Evolutionary conservation across 768 basidiomycete species (phyloP).

Genomic region (Suillus americanus): DNA sequence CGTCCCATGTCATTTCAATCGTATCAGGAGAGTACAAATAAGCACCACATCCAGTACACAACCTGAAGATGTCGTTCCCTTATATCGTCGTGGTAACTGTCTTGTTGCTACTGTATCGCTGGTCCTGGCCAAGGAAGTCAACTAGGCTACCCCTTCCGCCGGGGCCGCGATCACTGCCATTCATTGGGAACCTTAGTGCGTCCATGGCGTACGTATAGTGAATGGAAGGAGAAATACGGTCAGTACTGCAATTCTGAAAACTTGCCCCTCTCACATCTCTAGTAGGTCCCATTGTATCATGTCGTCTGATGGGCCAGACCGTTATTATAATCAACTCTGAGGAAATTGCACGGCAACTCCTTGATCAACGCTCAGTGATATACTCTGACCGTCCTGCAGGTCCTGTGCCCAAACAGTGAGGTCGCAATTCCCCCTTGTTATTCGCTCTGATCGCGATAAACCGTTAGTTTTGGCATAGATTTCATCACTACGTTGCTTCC

Average conservation of each 20-base stretch:
- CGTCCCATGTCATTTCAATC: too few relatives aligned
- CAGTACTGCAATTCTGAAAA: neutral
- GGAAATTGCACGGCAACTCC: constrained; percentile 24
- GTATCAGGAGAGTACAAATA: too few relatives aligned
- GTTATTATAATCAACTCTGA: constrained; percentile 28
- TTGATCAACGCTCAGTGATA: constrained; percentile 28
- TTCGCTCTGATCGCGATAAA: neutral
- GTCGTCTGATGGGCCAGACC: constrained; percentile 24
- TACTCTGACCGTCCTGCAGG: constrained; percentile 29
- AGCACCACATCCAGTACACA: neutral
- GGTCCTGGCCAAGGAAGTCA: neutral
- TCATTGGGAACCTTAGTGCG: neutral
- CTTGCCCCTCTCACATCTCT: neutral
- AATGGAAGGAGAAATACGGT: constrained; percentile 30
- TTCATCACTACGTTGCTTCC: constrained; percentile 29
- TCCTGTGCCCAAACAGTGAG: constrained; percentile 24
- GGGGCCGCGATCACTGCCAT: neutral
- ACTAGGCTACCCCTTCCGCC: neutral
- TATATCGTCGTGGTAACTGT: neutral
- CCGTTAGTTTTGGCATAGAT: constrained; percentile 28
- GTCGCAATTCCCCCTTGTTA: neutral
- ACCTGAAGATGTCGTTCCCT: neutral
- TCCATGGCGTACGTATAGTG: constrained; percentile 20
- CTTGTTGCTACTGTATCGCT: neutral
- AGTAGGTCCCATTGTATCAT: constrained; percentile 29